phyloP scores from a whole-genome alignment of 1,284 basidiomycete genomes.

The Chiua sp. region DNA sequence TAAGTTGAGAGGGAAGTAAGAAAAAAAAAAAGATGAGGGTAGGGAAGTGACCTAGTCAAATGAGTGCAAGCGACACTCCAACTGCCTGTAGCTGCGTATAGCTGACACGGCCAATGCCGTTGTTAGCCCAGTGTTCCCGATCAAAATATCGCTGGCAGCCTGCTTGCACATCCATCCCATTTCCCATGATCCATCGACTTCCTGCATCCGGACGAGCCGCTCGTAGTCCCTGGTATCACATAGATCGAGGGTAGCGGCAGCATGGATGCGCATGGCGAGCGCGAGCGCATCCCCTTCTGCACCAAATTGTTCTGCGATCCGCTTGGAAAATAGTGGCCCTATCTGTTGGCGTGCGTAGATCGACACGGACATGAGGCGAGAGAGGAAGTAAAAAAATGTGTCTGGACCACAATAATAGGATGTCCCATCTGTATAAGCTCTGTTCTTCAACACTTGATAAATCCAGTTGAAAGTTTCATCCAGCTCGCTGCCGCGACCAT shows the following conservation, averaged over 20 bases:
- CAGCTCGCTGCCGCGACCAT: slow-evolving; percentile 24
- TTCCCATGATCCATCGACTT: slow-evolving; percentile 28
- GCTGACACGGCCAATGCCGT: slow-evolving; percentile 27
- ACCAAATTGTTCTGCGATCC: slow-evolving; percentile 24
- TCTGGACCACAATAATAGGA: slow-evolving; percentile 24
- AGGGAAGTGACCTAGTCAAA: slow-evolving; percentile 10
- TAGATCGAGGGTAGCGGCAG: slow-evolving; percentile 17
- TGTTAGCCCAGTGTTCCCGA: slow-evolving; percentile 27
- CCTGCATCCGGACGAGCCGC: slow-evolving; percentile 21
- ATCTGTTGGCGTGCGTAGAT: slow-evolving; percentile 20
- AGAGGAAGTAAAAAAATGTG: slow-evolving; percentile 28
- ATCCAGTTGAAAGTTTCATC: slow-evolving; percentile 30
- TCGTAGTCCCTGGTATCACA: slow-evolving; percentile 24
- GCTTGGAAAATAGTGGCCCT: slow-evolving; percentile 19
- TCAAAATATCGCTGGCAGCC: background rate
- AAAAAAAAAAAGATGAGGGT: too few species aligned
- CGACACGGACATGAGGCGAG: slow-evolving; percentile 24
- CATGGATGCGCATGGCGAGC: slow-evolving; percentile 26
- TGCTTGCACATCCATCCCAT: slow-evolving; percentile 25
- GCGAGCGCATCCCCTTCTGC: slow-evolving; percentile 26
- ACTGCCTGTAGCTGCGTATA: slow-evolving; percentile 17
- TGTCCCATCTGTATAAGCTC: slow-evolving; percentile 27
- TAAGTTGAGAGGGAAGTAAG: too few species aligned
- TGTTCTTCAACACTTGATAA: slow-evolving; percentile 24
- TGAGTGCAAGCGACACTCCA: slow-evolving; percentile 19